Conservation (phyloP, 306 rosid genomes). For the Vigna nakashimae region DNA sequence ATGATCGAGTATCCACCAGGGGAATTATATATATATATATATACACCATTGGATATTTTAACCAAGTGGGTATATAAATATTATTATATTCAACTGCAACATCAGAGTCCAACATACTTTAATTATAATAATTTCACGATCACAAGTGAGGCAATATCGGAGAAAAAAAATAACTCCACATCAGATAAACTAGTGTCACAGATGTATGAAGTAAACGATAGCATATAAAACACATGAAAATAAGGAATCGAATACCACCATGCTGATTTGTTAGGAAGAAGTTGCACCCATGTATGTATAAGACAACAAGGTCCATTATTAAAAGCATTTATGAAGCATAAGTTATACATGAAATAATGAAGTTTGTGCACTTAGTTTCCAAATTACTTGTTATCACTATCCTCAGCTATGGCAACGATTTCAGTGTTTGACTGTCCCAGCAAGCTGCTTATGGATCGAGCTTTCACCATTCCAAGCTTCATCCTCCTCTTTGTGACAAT, state of each 20-base stretch:
- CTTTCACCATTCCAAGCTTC: conserved; percentile 87
- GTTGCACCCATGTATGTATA: conserved; percentile 38
- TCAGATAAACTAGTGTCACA: background rate
- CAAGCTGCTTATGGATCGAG: conserved; percentile 93
- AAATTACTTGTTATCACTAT: conserved; percentile 38
- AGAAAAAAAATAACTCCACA: background rate
- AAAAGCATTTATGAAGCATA: conserved; percentile 25
- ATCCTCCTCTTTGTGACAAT: conserved; percentile 47
- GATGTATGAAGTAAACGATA: conserved; percentile 1
- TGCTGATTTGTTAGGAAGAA: conserved; percentile 7
- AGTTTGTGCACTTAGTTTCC: background rate
- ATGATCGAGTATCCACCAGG: conserved; percentile 21
- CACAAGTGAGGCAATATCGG: background rate
- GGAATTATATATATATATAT: conserved; percentile 1
- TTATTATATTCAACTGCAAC: conserved; percentile 31
- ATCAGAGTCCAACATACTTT: conserved; percentile 12
- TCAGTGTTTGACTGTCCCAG: conserved; percentile 63
- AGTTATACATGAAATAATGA: conserved; percentile 46
- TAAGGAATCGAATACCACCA: background rate
- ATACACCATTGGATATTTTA: conserved; percentile 3
- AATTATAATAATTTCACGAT: background rate
- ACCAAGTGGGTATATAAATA: conserved; percentile 23
- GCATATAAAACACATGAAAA: conserved; percentile 7
- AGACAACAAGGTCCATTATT: conserved; percentile 31
- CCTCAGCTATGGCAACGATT: conserved; percentile 23